Percentiles rank a stretch among this genome's conserved stretches.
phyloP scores from a whole-genome alignment of 2,329 filamentous ascomycete genomes.

The Aspergillus jensenii region DNA sequence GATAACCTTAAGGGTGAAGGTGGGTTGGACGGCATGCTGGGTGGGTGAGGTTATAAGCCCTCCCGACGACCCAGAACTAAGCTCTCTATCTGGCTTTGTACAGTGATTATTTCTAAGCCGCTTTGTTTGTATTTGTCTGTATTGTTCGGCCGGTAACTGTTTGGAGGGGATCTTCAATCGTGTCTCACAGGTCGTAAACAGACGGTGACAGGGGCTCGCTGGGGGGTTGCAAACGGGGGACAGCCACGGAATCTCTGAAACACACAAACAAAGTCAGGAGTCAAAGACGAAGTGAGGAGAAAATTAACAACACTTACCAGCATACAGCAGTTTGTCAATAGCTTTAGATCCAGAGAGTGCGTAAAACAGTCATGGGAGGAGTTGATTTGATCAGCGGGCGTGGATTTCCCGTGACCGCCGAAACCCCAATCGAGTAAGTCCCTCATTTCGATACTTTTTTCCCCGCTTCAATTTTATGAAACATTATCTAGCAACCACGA shows the following conservation, averaged over 20 bases:
- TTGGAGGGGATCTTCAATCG: not conserved
- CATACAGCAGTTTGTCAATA: not conserved
- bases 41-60: not conserved
- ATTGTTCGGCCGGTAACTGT: not conserved
- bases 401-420: conserved; percentile 24
- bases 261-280: not conserved
- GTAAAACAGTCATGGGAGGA: not conserved
- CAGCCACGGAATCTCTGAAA: conserved; percentile 11
- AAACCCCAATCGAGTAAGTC: conserved; percentile 22
- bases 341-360: not conserved
- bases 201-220: not conserved
- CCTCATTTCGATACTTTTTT: conserved; percentile 6
- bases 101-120: not conserved
- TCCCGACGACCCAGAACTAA: not conserved
- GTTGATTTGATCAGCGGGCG: conserved; percentile 3
- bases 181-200: not conserved
- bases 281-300: not conserved
- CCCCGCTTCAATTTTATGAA: not conserved
- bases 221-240: not conserved
- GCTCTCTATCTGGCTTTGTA: not conserved
- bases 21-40: conserved; percentile 30
- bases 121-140: not conserved
- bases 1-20: conserved; percentile 37
- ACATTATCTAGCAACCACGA: not conserved
- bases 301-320: not conserved